A percentile compares a stretch with the other conserved stretches of the same genome.
Evolutionary conservation across 1,284 basidiomycete species (phyloP).

Genomic region (Cutaneotrichosporon sp.): DNA sequence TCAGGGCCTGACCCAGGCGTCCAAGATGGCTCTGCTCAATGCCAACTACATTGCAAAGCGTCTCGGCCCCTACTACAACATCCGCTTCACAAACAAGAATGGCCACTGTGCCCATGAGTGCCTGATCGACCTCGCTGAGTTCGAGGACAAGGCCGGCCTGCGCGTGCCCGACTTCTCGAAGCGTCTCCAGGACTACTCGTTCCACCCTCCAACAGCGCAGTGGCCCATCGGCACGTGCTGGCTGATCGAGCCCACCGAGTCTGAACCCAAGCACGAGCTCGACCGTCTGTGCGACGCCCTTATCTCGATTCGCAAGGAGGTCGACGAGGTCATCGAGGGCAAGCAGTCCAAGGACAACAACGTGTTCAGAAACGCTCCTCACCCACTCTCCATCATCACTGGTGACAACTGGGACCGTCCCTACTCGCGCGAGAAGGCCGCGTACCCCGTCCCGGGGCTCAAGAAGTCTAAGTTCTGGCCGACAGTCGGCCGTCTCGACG

Average conservation of each 20-base stretch:
- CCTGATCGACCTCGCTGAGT: constrained; percentile 90
- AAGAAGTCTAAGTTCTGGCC: constrained; percentile 91
- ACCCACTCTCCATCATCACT: constrained; percentile 72
- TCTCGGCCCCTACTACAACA: constrained; percentile 75
- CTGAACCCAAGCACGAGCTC: constrained; percentile 82
- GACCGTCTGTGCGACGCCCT: constrained; percentile 94
- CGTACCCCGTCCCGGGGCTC: constrained; percentile 73
- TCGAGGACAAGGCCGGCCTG: constrained; percentile 78
- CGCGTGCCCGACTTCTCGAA: constrained; percentile 96
- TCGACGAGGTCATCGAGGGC: constrained; percentile 77
- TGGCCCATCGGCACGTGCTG: constrained; percentile 84
- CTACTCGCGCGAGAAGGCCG: constrained; percentile 78
- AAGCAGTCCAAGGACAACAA: constrained; percentile 78
- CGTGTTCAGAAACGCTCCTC: constrained; percentile 88
- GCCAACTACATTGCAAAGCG: constrained; percentile 96
- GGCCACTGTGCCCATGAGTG: constrained; percentile 92
- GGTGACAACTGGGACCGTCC: constrained; percentile 80
- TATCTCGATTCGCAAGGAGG: constrained; percentile 90
- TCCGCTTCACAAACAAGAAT: constrained; percentile 85
- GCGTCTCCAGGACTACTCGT: constrained; percentile 59
- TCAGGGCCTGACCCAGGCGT: constrained; percentile 74
- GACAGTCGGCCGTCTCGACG: constrained; percentile 79
- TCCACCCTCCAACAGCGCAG: constrained; percentile 47
- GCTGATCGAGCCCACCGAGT: constrained; percentile 91
- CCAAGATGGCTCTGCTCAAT: constrained; percentile 81